Evolutionary conservation across 371 early-diverging fungal species (phyloP).

Genomic region (Mortierella sp.): DNA sequence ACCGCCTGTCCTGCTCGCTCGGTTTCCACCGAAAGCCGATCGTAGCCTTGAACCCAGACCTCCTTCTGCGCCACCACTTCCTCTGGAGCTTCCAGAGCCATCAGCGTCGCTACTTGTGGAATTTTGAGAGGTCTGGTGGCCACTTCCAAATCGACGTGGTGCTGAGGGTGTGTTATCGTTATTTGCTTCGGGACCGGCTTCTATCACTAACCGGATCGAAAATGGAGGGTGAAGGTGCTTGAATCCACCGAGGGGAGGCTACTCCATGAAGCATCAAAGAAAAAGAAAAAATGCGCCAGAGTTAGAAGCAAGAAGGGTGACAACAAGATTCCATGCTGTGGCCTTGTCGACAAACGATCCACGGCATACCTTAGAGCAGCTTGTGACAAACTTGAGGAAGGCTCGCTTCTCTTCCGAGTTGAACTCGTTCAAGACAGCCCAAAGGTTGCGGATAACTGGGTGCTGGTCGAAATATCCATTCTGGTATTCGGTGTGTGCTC

Average conservation of each 20-base stretch:
- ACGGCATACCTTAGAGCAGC: conserved; percentile 75
- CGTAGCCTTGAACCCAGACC: conserved; percentile 40
- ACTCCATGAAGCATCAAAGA: conserved; percentile 12
- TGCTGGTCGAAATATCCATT: conserved; percentile 83
- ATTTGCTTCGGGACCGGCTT: conserved; percentile 15
- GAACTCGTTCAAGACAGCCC: conserved; percentile 80
- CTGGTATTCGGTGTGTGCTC: conserved; percentile 85
- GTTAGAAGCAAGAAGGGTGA: neutral
- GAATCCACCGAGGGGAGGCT: conserved; percentile 93
- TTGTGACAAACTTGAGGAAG: conserved; percentile 89
- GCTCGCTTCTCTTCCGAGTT: conserved; percentile 71
- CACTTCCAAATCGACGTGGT: conserved; percentile 33
- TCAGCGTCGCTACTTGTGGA: neutral
- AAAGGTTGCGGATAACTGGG: conserved; percentile 80
- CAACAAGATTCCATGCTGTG: no score
- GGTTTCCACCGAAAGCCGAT: conserved; percentile 20
- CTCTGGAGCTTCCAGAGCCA: neutral
- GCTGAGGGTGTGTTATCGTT: conserved; percentile 12
- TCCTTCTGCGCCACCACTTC: conserved; percentile 8
- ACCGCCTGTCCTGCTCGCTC: neutral
- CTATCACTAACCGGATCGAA: conserved; percentile 71
- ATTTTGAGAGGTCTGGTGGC: neutral
- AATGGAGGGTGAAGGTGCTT: conserved; percentile 78
- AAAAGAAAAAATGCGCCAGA: neutral
- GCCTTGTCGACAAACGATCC: no score